Base-by-base conservation (phyloP, 176 grass and related monocot species). In the Bothriochloa decipiens region DNA sequence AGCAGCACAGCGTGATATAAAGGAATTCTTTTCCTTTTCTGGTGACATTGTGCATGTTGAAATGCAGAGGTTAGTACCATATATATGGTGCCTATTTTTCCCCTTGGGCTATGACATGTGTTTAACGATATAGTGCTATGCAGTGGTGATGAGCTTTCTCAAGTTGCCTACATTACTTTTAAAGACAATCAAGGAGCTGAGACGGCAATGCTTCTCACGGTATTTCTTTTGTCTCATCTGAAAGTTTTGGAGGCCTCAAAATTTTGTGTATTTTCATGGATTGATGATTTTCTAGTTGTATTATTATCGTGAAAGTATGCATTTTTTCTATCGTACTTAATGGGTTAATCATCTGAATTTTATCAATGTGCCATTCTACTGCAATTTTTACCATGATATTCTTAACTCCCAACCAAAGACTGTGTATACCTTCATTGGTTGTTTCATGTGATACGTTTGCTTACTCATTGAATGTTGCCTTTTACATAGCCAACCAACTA, bases 121-220 rank as follows among this genome's bases (percentile, higher is more conserved):
- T 58, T 49, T 86, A 67, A 86, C 74, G 20, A 71, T 86, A 26
- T 82, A 13, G 27, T 82, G 23, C 0, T 88, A 69, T 90, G 57
- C 82, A 97, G 95, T 53, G 82, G 88, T 0, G 93, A 97, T 77
- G 95, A 94, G 49, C 41, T 94, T 40, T 97, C 95, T 90, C 95
- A 97, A 87, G 91, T 89, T 82, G 92, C 95, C 33, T 94, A 89
- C 78, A 94, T 97, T 79, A 91, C 95, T 46, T 97, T 97, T 79
- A 94, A 92, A 68, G 86, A 94, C 66, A 86, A 83, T 43, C 90
- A 97, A 64, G 95, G 95, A 27, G 90, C 90, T 78, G 95, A 94
- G 84, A 97, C 88, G 8, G 95, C 95, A 22, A 92, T 97, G 88
- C 92, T 97, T 88, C 95, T 97, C 78, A 94, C 92, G 82, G 95